phyloP scores from a whole-genome alignment of 2,329 filamentous ascomycete species.

The Diplodia seriata region DNA sequence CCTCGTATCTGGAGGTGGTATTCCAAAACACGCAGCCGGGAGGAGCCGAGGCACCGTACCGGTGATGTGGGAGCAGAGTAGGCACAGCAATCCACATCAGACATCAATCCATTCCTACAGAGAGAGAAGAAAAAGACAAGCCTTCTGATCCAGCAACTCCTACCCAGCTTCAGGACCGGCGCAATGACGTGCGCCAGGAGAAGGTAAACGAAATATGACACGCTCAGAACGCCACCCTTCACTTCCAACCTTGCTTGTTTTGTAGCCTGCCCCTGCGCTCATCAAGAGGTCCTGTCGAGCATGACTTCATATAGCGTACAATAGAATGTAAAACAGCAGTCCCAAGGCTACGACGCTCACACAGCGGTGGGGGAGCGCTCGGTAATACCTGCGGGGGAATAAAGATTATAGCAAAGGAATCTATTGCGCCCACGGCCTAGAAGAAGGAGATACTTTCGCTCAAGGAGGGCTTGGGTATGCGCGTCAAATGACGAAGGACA shows the following conservation, averaged over 20 bases:
- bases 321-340: slow-evolving; percentile 1
- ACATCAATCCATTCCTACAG: slow-evolving; percentile 25
- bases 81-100: not conserved
- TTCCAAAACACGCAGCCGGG: not conserved
- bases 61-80: not conserved
- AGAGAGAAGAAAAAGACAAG: slow-evolving; percentile 7
- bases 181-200: slow-evolving; percentile 3
- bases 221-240: slow-evolving; percentile 1
- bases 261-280: slow-evolving; percentile 8
- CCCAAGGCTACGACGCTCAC: not conserved
- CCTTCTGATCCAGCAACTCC: slow-evolving; percentile 23
- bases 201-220: not conserved
- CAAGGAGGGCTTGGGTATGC: slow-evolving; percentile 29
- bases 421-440: slow-evolving; percentile 16
- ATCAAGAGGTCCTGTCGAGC: not conserved
- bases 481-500: slow-evolving; percentile 18
- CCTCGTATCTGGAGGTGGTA: not conserved
- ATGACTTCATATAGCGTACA: slow-evolving; percentile 29
- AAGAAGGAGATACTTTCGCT: slow-evolving; percentile 4
- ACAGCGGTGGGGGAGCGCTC: not conserved
- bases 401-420: slow-evolving; percentile 3
- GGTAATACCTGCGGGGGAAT: not conserved
- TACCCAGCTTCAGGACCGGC: not conserved
- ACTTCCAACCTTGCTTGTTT: slow-evolving; percentile 13
- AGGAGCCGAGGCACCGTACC: not conserved